phyloP scores from a whole-genome alignment of 2,329 filamentous ascomycete species.

The Periconia sp. region DNA sequence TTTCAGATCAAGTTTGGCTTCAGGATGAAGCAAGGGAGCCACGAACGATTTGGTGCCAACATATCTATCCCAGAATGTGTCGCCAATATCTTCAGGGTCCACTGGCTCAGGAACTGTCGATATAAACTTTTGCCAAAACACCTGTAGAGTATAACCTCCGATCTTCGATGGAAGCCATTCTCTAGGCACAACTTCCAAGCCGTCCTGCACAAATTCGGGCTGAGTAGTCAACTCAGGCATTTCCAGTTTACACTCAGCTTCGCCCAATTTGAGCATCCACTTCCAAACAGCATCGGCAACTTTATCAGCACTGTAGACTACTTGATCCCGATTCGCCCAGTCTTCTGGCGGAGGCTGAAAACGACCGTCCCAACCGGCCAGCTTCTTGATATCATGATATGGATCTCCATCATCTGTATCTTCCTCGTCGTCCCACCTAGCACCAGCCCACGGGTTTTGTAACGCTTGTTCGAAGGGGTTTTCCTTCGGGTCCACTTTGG shows the following conservation, averaged over 20 bases:
- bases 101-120: slow-evolving; percentile 17
- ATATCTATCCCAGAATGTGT: slow-evolving; percentile 39
- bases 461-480: background rate
- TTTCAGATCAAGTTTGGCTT: slow-evolving; percentile 20
- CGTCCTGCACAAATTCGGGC: background rate
- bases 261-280: background rate
- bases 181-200: slow-evolving; percentile 28
- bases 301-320: background rate
- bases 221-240: no score
- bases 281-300: background rate
- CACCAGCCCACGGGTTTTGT: background rate
- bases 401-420: slow-evolving; percentile 33
- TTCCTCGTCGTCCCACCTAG: slow-evolving; percentile 1
- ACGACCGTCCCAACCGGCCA: slow-evolving; percentile 50
- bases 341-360: slow-evolving; percentile 50
- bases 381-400: slow-evolving; percentile 37
- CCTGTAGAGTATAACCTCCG: slow-evolving; percentile 22
- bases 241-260: background rate
- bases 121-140: slow-evolving; percentile 28
- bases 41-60: slow-evolving; percentile 16
- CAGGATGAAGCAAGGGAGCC: slow-evolving; percentile 18
- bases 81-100: slow-evolving; percentile 25
- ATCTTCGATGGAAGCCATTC: slow-evolving; percentile 31
- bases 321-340: slow-evolving; percentile 44
- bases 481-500: no score